phyloP scores from a whole-genome alignment of 1,284 basidiomycete species.

The Laetiporus sulphureus region DNA sequence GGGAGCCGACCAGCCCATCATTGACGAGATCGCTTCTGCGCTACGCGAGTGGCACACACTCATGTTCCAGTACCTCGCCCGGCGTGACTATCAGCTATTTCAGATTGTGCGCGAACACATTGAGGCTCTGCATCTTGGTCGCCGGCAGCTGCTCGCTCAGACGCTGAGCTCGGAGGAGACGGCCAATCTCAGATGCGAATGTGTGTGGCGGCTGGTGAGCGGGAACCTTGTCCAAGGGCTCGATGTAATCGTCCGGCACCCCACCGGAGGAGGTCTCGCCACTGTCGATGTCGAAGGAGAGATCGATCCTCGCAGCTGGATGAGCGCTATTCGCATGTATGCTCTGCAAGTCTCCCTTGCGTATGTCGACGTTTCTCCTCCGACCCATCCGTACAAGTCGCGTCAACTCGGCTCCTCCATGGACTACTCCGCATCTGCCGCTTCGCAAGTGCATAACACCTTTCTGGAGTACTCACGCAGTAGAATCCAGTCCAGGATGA shows the following conservation, averaged over 20 bases:
- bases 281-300: conserved; percentile 80
- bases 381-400: conserved; percentile 23
- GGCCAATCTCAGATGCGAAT: conserved; percentile 75
- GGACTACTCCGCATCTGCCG: conserved; percentile 35
- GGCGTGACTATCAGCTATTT: conserved; percentile 88
- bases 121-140: conserved; percentile 84
- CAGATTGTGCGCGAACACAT: conserved; percentile 85
- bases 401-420: conserved; percentile 22
- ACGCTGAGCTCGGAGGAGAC: conserved; percentile 89
- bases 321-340: conserved; percentile 85
- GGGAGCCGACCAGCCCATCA: conserved; percentile 79
- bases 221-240: conserved; percentile 91
- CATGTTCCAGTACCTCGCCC: conserved; percentile 86
- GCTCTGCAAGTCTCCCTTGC: conserved; percentile 81
- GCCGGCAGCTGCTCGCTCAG: conserved; percentile 85
- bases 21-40: conserved; percentile 96
- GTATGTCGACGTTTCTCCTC: conserved; percentile 57
- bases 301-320: conserved; percentile 70
- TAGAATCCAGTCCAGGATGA: conserved; percentile 39
- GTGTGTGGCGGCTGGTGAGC: conserved; percentile 82
- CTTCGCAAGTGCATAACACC: conserved; percentile 62
- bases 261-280: conserved; percentile 84
- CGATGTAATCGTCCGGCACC: conserved; percentile 94
- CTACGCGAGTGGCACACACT: conserved; percentile 92
- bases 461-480: conserved; percentile 51